Percentiles rank a stretch among this genome's conserved stretches.
Conservation (phyloP, 108 stramenopile species). For the Skeletonema costatum region DNA sequence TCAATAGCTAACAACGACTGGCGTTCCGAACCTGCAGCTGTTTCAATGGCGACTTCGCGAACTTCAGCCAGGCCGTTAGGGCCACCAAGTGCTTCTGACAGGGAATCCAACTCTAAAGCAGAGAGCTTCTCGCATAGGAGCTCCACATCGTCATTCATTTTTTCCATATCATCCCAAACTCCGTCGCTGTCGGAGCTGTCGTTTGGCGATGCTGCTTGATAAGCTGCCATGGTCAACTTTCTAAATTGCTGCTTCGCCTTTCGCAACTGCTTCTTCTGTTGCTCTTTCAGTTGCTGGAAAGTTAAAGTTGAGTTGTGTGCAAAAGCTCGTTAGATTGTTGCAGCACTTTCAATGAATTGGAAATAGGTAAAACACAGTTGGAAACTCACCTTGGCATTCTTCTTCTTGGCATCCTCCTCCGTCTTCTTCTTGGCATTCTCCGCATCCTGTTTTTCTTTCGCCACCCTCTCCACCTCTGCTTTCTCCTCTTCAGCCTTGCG, state of each 20-base stretch:
- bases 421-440: conserved; percentile 51
- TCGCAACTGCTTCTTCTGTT: conserved; percentile 82
- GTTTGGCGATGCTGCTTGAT: conserved; percentile 46
- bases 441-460: conserved; percentile 46
- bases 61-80: conserved; percentile 37
- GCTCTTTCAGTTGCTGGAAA: conserved; percentile 63
- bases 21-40: conserved; percentile 34
- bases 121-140: conserved; percentile 50
- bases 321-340: not conserved
- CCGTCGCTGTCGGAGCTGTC: conserved; percentile 49
- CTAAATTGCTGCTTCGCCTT: conserved; percentile 76
- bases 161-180: conserved; percentile 52
- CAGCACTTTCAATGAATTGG: not conserved
- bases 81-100: conserved; percentile 41
- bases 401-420: conserved; percentile 50
- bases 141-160: conserved; percentile 69
- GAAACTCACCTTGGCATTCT: conserved; percentile 35
- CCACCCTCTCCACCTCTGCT: conserved; percentile 53
- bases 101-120: conserved; percentile 28
- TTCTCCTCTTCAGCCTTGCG: conserved; percentile 53
- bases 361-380: no score
- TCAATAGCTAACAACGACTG: conserved; percentile 38
- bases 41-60: conserved; percentile 30
- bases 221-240: conserved; percentile 53
- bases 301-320: not conserved